Evolutionary conservation across 1,284 basidiomycete genomes (phyloP), one percentile per base, ranked within the genome.

Genomic region (Agaricales sp.): DNA sequence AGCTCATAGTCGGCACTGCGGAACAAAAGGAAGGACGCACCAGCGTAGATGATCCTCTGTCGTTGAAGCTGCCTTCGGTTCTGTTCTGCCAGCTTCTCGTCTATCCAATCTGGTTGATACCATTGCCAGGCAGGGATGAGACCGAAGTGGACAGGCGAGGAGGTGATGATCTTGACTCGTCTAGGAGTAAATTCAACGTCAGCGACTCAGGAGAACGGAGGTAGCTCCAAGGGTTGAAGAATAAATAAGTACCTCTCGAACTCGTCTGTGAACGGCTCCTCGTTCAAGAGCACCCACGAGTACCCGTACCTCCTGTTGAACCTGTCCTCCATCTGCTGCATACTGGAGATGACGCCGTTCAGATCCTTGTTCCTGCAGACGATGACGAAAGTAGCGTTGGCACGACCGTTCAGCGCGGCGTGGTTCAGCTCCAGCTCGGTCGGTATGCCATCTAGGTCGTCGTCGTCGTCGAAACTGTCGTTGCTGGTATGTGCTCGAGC

Each of bases 221-320:
- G 23, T n/a, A 20, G 43, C 23, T 22, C 25, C 44, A 43, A 44
- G n/a, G 22, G 19, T 8, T 16, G 19, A 26, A 22, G 23, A 25
- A 24, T 16, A 37, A 38, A n/a, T 46, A 47, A 57, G 23, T 44
- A 70, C 69, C 62, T 58, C 53, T 77, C 80, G 63, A 82, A 83
- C 21, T 77, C 72, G 16, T 78, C 74, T 19, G 66, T 62, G 58
- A 81, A 82, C 2, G 66, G 65, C 51, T 74, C 71, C 48, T 81
- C 77, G 61, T 82, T 82, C 51, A 82, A 59, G 58, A 82, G 79
- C 11, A 79, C 72, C 62, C 74, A 81, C 4, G 78, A 77, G 54
- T 82, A 82, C 37, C 64, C 56, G 51, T 68, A 73, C 58, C 71
- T 71, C 50, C 65, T 63, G 61, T 82, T 82, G 63, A 81, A 75